Evolutionary conservation across 805 yeast genomes (phyloP).

Genomic region (Candida mattraensis): DNA sequence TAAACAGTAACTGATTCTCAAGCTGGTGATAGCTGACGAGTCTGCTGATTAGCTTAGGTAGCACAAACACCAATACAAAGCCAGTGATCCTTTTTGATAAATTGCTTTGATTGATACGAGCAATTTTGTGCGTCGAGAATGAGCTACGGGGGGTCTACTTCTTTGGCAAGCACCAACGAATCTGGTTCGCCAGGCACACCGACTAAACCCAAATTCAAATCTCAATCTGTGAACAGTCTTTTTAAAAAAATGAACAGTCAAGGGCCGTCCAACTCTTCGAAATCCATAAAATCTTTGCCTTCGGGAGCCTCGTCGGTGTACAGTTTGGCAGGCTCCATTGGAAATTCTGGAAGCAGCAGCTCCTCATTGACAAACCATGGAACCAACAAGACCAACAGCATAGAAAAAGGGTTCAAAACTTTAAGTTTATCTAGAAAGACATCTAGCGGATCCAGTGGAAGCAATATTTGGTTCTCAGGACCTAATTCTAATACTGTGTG

Average conservation of each 20-base stretch:
- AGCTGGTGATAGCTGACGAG: no score
- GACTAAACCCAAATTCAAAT: slow-evolving; percentile 25
- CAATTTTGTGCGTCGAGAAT: no score
- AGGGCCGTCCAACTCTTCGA: slow-evolving; percentile 7
- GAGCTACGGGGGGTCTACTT: slow-evolving; percentile 11
- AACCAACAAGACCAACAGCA: slow-evolving; percentile 4
- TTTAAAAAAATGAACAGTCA: slow-evolving; percentile 21
- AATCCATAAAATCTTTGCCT: slow-evolving; percentile 4
- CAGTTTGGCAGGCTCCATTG: not conserved
- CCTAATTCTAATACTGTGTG: slow-evolving; percentile 13
- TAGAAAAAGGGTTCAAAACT: slow-evolving; percentile 15
- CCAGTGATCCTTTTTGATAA: not conserved
- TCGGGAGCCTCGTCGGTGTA: slow-evolving; percentile 3
- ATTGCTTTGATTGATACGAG: not conserved
- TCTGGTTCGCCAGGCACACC: slow-evolving; percentile 5
- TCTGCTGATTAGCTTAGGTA: no score
- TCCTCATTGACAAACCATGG: slow-evolving; percentile 3
- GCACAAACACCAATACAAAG: no score
- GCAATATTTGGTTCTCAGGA: slow-evolving; percentile 5
- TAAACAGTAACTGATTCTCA: slow-evolving; percentile 5
- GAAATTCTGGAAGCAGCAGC: slow-evolving; percentile 2
- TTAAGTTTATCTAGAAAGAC: slow-evolving; percentile 12
- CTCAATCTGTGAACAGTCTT: slow-evolving; percentile 29
- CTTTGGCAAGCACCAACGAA: slow-evolving; percentile 2
- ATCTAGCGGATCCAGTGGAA: slow-evolving; percentile 4